Conservation (phyloP, 1,139 yeast genomes). For the Yamadazyma epiphylla region DNA sequence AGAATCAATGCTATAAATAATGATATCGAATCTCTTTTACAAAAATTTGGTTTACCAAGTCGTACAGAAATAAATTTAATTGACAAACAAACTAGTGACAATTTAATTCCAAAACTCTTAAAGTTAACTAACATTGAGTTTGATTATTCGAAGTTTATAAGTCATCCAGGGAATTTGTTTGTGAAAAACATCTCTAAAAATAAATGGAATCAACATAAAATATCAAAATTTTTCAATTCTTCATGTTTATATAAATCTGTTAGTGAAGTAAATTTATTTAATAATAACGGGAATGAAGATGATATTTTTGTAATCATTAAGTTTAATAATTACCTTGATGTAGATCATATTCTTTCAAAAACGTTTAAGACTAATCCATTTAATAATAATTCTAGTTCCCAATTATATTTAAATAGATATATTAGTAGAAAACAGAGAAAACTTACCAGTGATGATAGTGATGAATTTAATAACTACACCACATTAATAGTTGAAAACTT, state of each 20-base stretch:
- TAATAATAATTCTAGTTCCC: conserved; percentile 23
- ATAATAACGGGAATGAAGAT: conserved; percentile 11
- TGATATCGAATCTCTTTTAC: conserved; percentile 1
- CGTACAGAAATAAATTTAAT: conserved; percentile 4
- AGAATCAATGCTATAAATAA: conserved; percentile 2
- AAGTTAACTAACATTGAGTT: conserved; percentile 11
- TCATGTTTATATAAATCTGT: conserved; percentile 25
- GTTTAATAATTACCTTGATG: conserved; percentile 36
- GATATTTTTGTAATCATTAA: conserved; percentile 32
- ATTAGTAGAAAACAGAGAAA: conserved; percentile 25
- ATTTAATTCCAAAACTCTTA: conserved; percentile 7
- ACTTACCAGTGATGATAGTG: conserved; percentile 11
- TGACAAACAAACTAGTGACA: conserved; percentile 6
- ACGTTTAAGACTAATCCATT: conserved; percentile 23
- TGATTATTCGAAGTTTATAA: conserved; percentile 41
- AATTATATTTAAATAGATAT: conserved; percentile 25
- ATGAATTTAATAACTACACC: conserved; percentile 24
- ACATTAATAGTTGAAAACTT: conserved; percentile 46
- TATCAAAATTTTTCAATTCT: conserved; percentile 23
- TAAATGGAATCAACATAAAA: conserved; percentile 15
- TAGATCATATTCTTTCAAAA: conserved; percentile 24
- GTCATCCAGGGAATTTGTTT: conserved; percentile 65
- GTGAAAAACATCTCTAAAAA: conserved; percentile 40
- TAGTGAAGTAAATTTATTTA: conserved; percentile 26
- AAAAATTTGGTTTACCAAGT: conserved; percentile 3